Evolutionary conservation across 192 early-diverging fungal species (phyloP), one percentile per base, ranked within the genome.

Genomic region (Coemansia sp.): DNA sequence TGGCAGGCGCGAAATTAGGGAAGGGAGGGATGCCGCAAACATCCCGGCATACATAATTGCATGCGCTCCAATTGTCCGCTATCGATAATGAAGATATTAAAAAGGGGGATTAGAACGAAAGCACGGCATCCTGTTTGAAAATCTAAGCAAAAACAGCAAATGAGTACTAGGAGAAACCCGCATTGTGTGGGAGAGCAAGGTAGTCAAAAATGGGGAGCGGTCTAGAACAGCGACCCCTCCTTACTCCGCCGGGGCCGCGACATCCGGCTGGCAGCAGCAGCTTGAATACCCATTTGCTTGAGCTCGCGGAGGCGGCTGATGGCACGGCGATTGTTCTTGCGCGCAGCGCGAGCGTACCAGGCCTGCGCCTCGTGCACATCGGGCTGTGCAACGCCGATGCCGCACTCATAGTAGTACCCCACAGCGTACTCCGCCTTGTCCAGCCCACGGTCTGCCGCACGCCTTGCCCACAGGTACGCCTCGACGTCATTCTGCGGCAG

Each of bases 391-490:
- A 92, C 88, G 33, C 97, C 97, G 48, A 97, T 91, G 31, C 95
- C 95, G 59, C 84, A 86, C 78, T 99, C 95, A 38, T 87, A 86
- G 74, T 94, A 99, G 75, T 97, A 97, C 7, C 94, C 97, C 8
- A 99, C 91, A 2, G 95, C 95, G 67, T 94, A 98, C 74, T 98
- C 95, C 14, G 95, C 97, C 79, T 96, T 95, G 13, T 95, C 88
- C 28, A 94, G 83, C 11, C 93, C 92, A 75, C 93, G 96, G 69
- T 97, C 95, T 1, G 97, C 97, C 14, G 97, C 94, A 60, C 93
- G 93, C 18, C 94, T 86, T 16, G 97, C 95, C 97, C 97, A 99
- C 65, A 94, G 78, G 70, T 95, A 99, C n/a, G 97, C 95, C 74
- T 98, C 93, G 21, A 85, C 86, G 75, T 98, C 96, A 63, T 86